Conservation (phyloP, 371 early-diverging fungal genomes). For the Mortierella sp. region DNA sequence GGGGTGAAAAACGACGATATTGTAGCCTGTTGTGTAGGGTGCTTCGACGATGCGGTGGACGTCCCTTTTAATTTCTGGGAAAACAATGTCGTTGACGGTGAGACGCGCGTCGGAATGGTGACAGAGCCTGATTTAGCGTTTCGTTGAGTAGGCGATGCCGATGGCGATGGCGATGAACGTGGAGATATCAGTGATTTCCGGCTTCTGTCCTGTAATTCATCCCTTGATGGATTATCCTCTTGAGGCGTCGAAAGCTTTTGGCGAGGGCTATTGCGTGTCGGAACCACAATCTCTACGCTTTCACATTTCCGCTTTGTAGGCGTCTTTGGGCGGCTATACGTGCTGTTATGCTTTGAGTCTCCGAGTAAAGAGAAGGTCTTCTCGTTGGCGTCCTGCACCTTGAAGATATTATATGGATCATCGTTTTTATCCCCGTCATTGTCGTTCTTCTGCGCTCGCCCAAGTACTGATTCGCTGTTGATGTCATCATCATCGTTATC, state of each 20-base stretch:
- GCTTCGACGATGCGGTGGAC: not conserved
- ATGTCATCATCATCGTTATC: not conserved
- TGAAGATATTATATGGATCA: not conserved
- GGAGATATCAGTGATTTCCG: not conserved
- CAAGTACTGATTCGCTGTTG: too few species aligned
- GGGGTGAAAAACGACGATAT: conserved; percentile 35
- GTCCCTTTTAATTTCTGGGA: not conserved
- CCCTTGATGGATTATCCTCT: not conserved
- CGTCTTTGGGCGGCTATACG: not conserved
- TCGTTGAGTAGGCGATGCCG: conserved; percentile 25
- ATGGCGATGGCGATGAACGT: conserved; percentile 15
- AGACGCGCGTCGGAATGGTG: not conserved
- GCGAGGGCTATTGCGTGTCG: not conserved
- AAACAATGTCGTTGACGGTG: not conserved
- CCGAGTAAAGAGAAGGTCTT: too few species aligned
- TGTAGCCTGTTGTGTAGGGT: conserved; percentile 19
- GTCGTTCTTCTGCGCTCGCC: not conserved
- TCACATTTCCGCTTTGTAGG: conserved; percentile 20
- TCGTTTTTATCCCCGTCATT: conserved; percentile 3
- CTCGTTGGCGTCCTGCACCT: not conserved
- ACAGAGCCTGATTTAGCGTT: conserved; percentile 1
- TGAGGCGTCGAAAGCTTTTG: not conserved
- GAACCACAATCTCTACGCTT: not conserved
- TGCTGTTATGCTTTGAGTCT: too few species aligned
- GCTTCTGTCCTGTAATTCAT: too few species aligned